A percentile compares a stretch with the other conserved stretches of the same genome.
Evolutionary conservation across 2,329 filamentous ascomycete species (phyloP).

Genomic region (Fusarium sp.): DNA sequence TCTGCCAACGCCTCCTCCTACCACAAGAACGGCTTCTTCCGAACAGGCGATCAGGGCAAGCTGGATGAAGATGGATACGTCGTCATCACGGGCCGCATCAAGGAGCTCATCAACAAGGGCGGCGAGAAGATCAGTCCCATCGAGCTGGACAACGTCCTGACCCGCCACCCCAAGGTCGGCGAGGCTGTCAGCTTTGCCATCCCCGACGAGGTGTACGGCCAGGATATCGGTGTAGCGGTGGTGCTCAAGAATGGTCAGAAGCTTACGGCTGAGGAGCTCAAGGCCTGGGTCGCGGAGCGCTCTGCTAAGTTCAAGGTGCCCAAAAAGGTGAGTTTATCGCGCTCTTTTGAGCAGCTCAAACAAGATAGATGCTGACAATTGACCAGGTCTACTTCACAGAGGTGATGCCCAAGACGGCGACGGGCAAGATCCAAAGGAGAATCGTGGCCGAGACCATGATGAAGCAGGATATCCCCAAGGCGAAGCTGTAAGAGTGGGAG

Average conservation of each 20-base stretch:
- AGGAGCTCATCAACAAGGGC: slow-evolving; percentile 93
- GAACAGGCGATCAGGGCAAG: slow-evolving; percentile 89
- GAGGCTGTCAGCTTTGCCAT: slow-evolving; percentile 90
- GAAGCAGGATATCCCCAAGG: slow-evolving; percentile 73
- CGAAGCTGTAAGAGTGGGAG: slow-evolving; percentile 65
- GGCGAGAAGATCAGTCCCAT: slow-evolving; percentile 93
- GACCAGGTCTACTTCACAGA: slow-evolving; percentile 83
- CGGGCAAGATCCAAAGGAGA: slow-evolving; percentile 88
- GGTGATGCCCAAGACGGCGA: slow-evolving; percentile 92
- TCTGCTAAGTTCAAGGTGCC: slow-evolving; percentile 89
- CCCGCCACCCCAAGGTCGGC: slow-evolving; percentile 79
- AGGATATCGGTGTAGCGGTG: slow-evolving; percentile 84
- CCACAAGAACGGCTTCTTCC: slow-evolving; percentile 84
- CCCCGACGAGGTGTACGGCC: slow-evolving; percentile 85
- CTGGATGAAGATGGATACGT: slow-evolving; percentile 86
- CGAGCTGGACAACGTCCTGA: slow-evolving; percentile 86
- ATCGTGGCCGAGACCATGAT: slow-evolving; percentile 91
- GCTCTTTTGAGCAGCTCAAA: not conserved
- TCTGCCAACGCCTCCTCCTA: slow-evolving; percentile 83
- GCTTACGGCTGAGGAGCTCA: slow-evolving; percentile 73
- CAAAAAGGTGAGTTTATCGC: slow-evolving; percentile 75
- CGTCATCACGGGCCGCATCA: slow-evolving; percentile 91
- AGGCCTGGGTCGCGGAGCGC: slow-evolving; percentile 77
- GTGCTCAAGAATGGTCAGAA: slow-evolving; percentile 78
- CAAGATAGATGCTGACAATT: slow-evolving; percentile 1